phyloP scores from a whole-genome alignment of 148 eudicot genomes.

The Vaccinium myrtillus region DNA sequence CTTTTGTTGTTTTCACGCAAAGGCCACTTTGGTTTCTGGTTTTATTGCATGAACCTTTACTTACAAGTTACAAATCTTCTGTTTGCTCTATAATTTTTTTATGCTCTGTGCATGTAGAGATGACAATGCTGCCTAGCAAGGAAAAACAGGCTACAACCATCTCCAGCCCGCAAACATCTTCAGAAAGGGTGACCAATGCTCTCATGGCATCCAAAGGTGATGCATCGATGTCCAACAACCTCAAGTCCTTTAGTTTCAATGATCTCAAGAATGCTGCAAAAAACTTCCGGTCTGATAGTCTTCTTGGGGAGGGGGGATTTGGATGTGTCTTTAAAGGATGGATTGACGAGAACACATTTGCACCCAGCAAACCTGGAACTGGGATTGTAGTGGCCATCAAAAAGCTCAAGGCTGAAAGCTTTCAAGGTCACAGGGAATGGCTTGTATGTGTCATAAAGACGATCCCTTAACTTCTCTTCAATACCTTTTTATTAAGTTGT shows the following conservation, averaged over 20 bases:
- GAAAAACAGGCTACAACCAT: background rate
- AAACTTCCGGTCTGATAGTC: constrained; percentile 70
- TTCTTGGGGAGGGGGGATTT: constrained; percentile 90
- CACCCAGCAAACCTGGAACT: constrained; percentile 73
- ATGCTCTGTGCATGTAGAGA: background rate
- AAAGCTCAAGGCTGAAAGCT: constrained; percentile 82
- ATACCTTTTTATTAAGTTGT: background rate
- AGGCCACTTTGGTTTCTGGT: background rate
- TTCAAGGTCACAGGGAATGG: constrained; percentile 93
- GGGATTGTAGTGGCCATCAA: constrained; percentile 85
- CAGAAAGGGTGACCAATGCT: background rate
- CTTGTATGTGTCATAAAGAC: constrained; percentile 46
- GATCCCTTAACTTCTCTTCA: background rate
- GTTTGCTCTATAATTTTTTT: background rate
- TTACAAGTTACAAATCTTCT: background rate
- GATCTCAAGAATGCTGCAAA: constrained; percentile 72
- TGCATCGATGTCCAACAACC: constrained; percentile 44
- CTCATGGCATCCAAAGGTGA: constrained; percentile 48
- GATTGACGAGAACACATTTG: constrained; percentile 68
- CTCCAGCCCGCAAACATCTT: background rate
- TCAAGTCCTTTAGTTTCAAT: constrained; percentile 55
- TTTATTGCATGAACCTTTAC: background rate
- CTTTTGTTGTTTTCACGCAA: background rate
- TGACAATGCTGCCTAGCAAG: background rate
- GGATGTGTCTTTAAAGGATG: constrained; percentile 86